A percentile compares a stretch with the other conserved stretches of the same genome.
phyloP scores from a whole-genome alignment of 1,284 basidiomycete species.

The Takashimella koratensis region DNA sequence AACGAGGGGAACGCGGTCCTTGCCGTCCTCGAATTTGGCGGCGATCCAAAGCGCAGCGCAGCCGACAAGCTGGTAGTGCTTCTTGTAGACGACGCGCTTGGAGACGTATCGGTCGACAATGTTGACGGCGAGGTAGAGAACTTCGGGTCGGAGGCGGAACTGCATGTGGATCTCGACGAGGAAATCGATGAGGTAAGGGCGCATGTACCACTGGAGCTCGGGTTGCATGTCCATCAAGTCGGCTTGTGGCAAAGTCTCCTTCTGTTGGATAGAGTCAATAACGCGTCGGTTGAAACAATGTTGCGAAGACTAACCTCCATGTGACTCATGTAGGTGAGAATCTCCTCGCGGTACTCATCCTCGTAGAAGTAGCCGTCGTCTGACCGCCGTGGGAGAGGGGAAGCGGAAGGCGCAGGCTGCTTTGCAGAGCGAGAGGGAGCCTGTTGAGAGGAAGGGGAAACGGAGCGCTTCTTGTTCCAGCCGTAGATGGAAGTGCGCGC shows the following conservation, averaged over 20 bases:
- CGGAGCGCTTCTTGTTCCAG: conserved; percentile 41
- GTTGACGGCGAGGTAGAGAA: conserved; percentile 95
- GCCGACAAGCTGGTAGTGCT: conserved; percentile 98
- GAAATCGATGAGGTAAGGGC: conserved; percentile 98
- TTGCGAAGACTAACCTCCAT: conserved; percentile 77
- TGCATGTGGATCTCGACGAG: conserved; percentile 97
- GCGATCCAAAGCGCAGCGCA: conserved; percentile 99
- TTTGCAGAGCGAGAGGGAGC: conserved; percentile 15
- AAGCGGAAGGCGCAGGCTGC: conserved; percentile 5
- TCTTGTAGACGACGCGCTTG: conserved; percentile 95
- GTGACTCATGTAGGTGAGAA: conserved; percentile 86
- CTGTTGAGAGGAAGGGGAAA: conserved; percentile 26
- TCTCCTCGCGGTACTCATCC: conserved; percentile 93
- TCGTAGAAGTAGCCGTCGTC: conserved; percentile 58
- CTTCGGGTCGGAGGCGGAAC: conserved; percentile 94
- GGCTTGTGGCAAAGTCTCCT: conserved; percentile 77
- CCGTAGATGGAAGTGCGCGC: conserved; percentile 41
- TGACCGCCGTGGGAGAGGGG: conserved; percentile 9
- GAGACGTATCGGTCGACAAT: conserved; percentile 99
- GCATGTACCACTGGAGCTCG: conserved; percentile 96
- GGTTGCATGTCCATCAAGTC: conserved; percentile 98
- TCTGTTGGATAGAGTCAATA: conserved; percentile 51
- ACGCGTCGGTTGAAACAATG: background rate
- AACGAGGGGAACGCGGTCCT: conserved; percentile 94
- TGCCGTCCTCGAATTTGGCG: conserved; percentile 98